A percentile compares a stretch with the other conserved stretches of the same genome.
These are phyloP conservation scores for Cochlearia excelsa DNA, from an alignment of 345 rosid species.

Conservation along the genomic window DNA sequence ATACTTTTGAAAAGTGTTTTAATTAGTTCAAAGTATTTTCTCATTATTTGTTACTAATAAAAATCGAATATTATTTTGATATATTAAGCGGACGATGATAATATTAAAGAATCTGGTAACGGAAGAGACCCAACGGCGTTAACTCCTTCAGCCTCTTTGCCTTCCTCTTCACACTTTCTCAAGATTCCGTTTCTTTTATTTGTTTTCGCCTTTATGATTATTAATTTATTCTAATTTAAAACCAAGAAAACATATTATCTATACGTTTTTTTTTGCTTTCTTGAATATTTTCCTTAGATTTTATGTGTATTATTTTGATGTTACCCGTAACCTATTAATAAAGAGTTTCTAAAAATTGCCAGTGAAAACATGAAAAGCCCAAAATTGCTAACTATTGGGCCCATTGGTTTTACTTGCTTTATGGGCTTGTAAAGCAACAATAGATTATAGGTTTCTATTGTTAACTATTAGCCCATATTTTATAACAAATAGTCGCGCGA, in stretches of 20 bases:
- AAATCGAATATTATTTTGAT: background rate
- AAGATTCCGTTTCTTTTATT: conserved; percentile 47
- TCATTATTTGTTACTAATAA: conserved; percentile 8
- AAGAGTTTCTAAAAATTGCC: no score
- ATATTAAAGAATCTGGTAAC: conserved; percentile 34
- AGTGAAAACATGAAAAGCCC: no score
- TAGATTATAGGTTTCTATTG: no score
- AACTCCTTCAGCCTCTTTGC: conserved; percentile 47
- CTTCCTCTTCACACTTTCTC: conserved; percentile 50
- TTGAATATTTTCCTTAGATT: background rate
- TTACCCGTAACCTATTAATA: no score
- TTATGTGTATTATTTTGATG: no score
- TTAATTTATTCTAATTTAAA: conserved; percentile 21
- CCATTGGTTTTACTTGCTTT: no score
- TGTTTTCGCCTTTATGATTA: conserved; percentile 39
- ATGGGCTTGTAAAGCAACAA: no score
- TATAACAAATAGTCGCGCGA: no score
- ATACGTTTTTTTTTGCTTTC: background rate
- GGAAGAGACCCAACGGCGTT: conserved; percentile 3
- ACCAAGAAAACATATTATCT: background rate
- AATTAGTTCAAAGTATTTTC: conserved; percentile 10
- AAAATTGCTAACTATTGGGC: no score
- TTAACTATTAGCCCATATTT: no score
- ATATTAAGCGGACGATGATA: background rate
- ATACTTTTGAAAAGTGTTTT: background rate